These are phyloP conservation scores for Naganishia sp. DNA, from an alignment of 1,284 basidiomycete species.

Conservation along the genomic window DNA sequence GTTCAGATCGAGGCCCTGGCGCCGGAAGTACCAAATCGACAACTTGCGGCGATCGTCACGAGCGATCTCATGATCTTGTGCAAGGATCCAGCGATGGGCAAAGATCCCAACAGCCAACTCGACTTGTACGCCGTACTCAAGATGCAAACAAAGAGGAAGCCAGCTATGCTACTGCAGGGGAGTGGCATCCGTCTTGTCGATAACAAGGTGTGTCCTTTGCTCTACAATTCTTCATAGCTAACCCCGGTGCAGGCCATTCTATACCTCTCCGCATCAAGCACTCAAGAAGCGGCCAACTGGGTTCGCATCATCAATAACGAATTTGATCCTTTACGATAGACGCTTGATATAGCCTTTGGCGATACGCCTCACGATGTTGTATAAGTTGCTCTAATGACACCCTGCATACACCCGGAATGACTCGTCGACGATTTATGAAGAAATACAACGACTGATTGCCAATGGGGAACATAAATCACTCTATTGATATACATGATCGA, in stretches of 20 bases:
- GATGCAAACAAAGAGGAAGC: slow-evolving; percentile 84
- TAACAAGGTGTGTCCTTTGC: slow-evolving; percentile 42
- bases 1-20: slow-evolving; percentile 84
- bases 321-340: slow-evolving; percentile 32
- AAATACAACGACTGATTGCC: not conserved
- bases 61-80: slow-evolving; percentile 90
- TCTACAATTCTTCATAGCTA: slow-evolving; percentile 48
- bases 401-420: not conserved
- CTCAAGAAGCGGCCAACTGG: slow-evolving; percentile 82
- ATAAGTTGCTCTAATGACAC: not conserved
- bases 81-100: slow-evolving; percentile 63
- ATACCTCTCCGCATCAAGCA: slow-evolving; percentile 82
- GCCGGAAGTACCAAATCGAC: slow-evolving; percentile 73
- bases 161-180: slow-evolving; percentile 83
- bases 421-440: slow-evolving; percentile 1
- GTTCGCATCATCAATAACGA: slow-evolving; percentile 58
- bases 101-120: slow-evolving; percentile 69
- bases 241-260: slow-evolving; percentile 79
- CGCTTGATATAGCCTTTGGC: too few relatives aligned
- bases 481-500: too few relatives aligned
- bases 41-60: slow-evolving; percentile 77
- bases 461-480: too few relatives aligned
- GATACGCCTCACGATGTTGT: not conserved
- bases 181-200: slow-evolving; percentile 63
- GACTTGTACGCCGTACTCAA: slow-evolving; percentile 90